Evolutionary conservation across 768 basidiomycete species (phyloP), one percentile per base, ranked within the genome.

Genomic region (Butyriboletus loyo): DNA sequence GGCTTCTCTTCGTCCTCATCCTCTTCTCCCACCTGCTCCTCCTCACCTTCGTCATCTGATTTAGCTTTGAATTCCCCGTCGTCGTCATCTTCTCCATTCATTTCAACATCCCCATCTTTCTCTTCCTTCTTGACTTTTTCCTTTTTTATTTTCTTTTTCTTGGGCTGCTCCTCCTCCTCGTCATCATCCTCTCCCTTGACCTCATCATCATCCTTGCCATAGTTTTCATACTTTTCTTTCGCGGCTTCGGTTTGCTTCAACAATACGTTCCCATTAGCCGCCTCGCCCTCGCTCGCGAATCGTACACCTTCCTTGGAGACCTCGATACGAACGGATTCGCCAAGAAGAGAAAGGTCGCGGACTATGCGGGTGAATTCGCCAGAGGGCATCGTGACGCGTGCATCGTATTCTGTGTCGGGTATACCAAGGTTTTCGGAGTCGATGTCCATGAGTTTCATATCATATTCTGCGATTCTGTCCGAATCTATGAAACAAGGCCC

Each of bases 371-470:
- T 73, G 66, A 99, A 98, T 69, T 99, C 97, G 32, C 76, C 53
- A 0, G 93, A 82, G 8, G 89, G 81, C 83, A 99, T 85, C 19
- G 86, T 85, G 43, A 98, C 85, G 50, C 88, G 86, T 4, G 92
- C 92, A 63, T 98, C 96, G 71, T 98, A 99, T 45, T 95, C 89
- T 3, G 97, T 99, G 58, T 98, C 95, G 15, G 97, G 97, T 64
- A 98, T 98, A 43, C 88, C 87, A 46, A 98, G 87, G 40, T 84
- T 86, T 72, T 99, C 97, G 22, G 91, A 77, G 70, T 99, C 96
- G 66, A 99, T 99, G 64, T 98, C 96, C 96, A 99, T 98, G 48
- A 98, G 84, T 71, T 98, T 98, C 88, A 99, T 92, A 62, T 97
- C 94, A 73, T 99, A 99, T 68, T 98, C 92, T 24, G 94, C 93